Evolutionary conservation across 148 eudicot species (phyloP), one percentile per base, ranked within the genome.

Genomic region (Linanthus parryae): DNA sequence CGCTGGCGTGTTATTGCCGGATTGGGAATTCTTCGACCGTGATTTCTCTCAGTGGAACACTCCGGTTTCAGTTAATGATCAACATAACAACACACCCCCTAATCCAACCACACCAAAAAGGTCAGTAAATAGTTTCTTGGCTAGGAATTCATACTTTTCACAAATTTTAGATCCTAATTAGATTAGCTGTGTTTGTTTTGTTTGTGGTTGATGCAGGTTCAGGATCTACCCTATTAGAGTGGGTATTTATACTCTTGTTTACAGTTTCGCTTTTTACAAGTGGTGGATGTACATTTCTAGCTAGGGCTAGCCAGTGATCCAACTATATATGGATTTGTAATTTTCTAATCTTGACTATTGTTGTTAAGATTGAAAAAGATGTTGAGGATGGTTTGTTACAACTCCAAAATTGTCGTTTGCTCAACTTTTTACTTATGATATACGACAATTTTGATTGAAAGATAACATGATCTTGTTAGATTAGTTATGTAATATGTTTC

Each of bases 1-100:
- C 0, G 62, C 72, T 16, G 97, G 81, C 8, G 63, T 85, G 2
- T 13, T 89, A 9, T 61, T 85, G 67, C 97, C 97, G 0, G 95
- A 89, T 43, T 85, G 95, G 97, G 84, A 85, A 0, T 89, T 58
- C 69, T 89, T 85, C 56, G 85, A 89, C 57, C 79, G 95, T 8
- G 61, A 63, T 16, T 28, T 85, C 15, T 82, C 80, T 10, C 63
- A 65, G 26, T 89, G 97, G 97, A 62, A 60, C 54, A 61, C 65
- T 10, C 88, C 94, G 6, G 17, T 85, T 26, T 47, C 72, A 4
- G 69, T 74, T 2, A 70, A 71, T n/a, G 29, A 52, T 10, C n/a
- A n/a, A n/a, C n/a, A n/a, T n/a, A 24, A 20, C 7, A 2, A 64
- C 59, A 18, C 45, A 42, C 2, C 24, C 34, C 14, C 30, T 40